These are phyloP conservation scores for Blepharisma japonicum DNA, from an alignment of 73 alveolate species.

Conservation along the genomic window DNA sequence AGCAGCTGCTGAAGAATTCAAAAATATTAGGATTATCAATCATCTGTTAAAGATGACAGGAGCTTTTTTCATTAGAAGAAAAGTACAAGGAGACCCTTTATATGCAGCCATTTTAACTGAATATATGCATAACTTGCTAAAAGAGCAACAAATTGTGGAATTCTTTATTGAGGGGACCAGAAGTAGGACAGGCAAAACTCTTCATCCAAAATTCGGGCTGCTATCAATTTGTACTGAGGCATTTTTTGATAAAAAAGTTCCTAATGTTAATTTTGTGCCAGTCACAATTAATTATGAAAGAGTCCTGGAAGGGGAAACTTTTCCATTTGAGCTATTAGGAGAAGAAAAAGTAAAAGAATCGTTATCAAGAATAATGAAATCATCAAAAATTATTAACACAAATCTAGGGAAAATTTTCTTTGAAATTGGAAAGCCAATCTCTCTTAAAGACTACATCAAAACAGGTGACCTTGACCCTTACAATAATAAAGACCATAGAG, in stretches of 20 bases:
- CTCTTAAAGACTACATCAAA: conserved; percentile 38
- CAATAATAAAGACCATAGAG: not conserved
- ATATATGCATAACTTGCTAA: conserved; percentile 58
- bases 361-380: conserved; percentile 64
- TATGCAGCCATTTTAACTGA: conserved; percentile 77
- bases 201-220: conserved; percentile 72
- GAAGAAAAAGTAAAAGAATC: conserved; percentile 86
- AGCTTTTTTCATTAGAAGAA: conserved; percentile 80
- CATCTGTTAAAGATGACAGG: conserved; percentile 72
- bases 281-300: conserved; percentile 82
- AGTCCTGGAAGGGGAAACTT: conserved; percentile 87
- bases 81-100: conserved; percentile 64
- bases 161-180: conserved; percentile 88
- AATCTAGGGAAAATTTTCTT: conserved; percentile 77
- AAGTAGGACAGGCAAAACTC: conserved; percentile 74
- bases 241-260: conserved; percentile 52
- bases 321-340: conserved; percentile 83
- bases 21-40: conserved; percentile 64
- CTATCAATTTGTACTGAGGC: conserved; percentile 59
- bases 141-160: conserved; percentile 62
- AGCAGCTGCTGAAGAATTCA: conserved; percentile 91
- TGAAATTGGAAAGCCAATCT: conserved; percentile 67
- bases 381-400: conserved; percentile 56
- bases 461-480: not conserved
- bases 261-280: conserved; percentile 74